These are phyloP conservation scores for Globisporangium recalcitrans DNA, from an alignment of 352 stramenopile species.

Conservation along the genomic window DNA sequence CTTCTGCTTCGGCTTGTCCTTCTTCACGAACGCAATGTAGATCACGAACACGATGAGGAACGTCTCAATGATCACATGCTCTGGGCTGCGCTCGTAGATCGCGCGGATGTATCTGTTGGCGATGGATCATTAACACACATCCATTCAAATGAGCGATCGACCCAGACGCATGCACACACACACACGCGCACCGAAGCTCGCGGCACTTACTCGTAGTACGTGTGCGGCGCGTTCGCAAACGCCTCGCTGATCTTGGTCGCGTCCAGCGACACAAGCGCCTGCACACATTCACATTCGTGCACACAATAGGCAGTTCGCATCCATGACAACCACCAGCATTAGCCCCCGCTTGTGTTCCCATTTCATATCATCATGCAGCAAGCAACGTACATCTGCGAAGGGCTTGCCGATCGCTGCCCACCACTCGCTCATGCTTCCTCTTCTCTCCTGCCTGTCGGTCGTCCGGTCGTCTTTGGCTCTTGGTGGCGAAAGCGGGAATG, in stretches of 20 bases:
- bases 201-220: conserved; percentile 63
- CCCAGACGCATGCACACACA: neutral
- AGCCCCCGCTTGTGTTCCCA: neutral
- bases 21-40: conserved; percentile 90
- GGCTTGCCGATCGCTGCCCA: conserved; percentile 72
- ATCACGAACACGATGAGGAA: conserved; percentile 95
- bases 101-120: conserved; percentile 56
- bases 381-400: conserved; percentile 48
- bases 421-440: conserved; percentile 62
- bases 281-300: neutral
- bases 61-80: conserved; percentile 97
- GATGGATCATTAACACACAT: neutral
- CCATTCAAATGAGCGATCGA: neutral
- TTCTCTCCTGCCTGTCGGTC: neutral
- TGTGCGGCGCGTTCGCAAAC: conserved; percentile 54
- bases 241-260: conserved; percentile 52
- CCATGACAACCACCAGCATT: neutral
- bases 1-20: conserved; percentile 56
- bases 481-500: conserved; percentile 8
- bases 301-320: neutral
- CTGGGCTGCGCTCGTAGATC: conserved; percentile 80
- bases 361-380: neutral
- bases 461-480: neutral
- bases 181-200: neutral
- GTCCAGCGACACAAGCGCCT: conserved; percentile 66